phyloP scores from a whole-genome alignment of 331 rosid genomes.

The Acacia concinna region DNA sequence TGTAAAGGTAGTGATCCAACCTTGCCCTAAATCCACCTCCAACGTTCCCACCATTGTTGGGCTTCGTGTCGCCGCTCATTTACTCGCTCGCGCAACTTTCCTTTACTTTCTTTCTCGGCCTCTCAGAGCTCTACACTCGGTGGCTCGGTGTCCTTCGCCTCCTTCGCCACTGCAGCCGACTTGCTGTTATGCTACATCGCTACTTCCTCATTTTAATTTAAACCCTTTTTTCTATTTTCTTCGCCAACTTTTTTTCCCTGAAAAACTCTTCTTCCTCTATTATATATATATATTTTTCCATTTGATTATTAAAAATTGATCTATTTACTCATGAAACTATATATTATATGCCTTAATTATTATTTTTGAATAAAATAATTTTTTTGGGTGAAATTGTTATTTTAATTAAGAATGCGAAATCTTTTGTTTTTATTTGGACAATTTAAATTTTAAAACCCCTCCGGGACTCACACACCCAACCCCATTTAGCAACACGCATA shows the following conservation, averaged over 20 bases:
- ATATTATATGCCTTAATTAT: too few relatives aligned
- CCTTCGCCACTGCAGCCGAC: background rate
- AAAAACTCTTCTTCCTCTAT: background rate
- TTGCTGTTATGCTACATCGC: background rate
- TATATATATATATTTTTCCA: background rate
- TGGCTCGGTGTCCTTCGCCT: background rate
- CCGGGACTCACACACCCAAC: too few relatives aligned
- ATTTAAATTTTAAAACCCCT: too few relatives aligned
- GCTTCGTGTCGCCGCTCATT: conserved; percentile 3
- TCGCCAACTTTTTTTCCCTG: too few relatives aligned
- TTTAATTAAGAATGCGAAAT: too few relatives aligned
- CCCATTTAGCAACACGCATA: too few relatives aligned
- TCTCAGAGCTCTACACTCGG: background rate
- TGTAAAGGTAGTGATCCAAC: conserved; percentile 8
- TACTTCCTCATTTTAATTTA: background rate
- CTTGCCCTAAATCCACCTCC: conserved; percentile 9
- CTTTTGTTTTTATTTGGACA: too few relatives aligned
- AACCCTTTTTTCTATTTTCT: background rate
- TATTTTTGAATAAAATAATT: too few relatives aligned
- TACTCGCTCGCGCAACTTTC: background rate
- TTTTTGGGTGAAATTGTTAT: too few relatives aligned
- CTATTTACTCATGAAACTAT: background rate
- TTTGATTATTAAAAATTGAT: background rate
- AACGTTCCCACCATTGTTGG: background rate
- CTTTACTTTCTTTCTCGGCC: background rate